These are phyloP conservation scores for Syzygium syzygioides DNA, from an alignment of 441 rosid species.

Conservation along the genomic window DNA sequence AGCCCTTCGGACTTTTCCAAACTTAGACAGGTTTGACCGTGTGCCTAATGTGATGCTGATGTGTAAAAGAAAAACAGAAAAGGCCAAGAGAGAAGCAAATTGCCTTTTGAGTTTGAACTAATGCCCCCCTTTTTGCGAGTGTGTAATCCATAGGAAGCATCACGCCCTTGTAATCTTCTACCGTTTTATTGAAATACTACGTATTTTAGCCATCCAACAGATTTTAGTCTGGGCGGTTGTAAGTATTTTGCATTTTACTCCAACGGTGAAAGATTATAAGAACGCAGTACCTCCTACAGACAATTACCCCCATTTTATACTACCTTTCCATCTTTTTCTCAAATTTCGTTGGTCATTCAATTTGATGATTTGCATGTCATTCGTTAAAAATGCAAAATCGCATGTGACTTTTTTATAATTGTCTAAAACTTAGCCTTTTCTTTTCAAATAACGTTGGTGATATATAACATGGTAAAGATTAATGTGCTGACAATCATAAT, in stretches of 20 bases:
- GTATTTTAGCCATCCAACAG: neutral
- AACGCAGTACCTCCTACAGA: neutral
- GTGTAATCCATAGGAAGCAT: neutral
- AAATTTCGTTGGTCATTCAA: neutral
- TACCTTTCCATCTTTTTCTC: neutral
- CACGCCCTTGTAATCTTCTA: neutral
- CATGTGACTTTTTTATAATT: neutral
- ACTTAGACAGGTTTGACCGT: neutral
- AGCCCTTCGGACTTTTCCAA: neutral
- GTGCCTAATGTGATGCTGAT: neutral
- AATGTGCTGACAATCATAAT: neutral
- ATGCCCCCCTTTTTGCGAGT: neutral
- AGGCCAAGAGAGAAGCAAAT: neutral
- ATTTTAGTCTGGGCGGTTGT: neutral
- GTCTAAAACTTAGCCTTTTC: neutral
- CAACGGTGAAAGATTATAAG: neutral
- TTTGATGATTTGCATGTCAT: neutral
- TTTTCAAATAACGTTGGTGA: neutral
- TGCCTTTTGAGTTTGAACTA: neutral
- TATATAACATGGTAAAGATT: neutral
- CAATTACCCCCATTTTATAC: neutral
- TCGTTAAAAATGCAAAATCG: neutral
- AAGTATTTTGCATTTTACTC: neutral
- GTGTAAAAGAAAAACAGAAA: neutral
- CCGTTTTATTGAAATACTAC: neutral